These are phyloP conservation scores for Fusarium musae DNA, from an alignment of 2,329 filamentous ascomycete species.

Conservation along the genomic window DNA sequence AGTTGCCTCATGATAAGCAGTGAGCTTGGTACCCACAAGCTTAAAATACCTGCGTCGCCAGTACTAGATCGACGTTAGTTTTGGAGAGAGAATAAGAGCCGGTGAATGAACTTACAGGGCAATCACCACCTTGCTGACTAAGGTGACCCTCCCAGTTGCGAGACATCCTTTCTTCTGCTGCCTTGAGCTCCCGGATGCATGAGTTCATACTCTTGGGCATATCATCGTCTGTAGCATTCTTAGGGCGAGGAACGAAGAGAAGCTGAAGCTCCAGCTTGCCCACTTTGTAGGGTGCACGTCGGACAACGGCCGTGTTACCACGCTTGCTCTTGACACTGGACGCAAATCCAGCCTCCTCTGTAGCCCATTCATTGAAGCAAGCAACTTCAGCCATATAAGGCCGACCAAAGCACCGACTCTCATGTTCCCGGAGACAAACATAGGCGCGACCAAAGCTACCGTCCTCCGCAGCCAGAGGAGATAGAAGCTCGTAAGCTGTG, in stretches of 20 bases:
- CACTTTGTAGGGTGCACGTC: conserved; percentile 94
- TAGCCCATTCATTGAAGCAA: conserved; percentile 99
- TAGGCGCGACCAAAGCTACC: conserved; percentile 96
- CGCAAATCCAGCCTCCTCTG: conserved; percentile 80
- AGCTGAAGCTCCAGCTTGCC: conserved; percentile 95
- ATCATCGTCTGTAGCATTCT: conserved; percentile 86
- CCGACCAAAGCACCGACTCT: conserved; percentile 86
- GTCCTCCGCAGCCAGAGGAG: conserved; percentile 87
- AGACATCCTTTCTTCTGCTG: conserved; percentile 82
- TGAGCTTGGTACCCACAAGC: conserved; percentile 88
- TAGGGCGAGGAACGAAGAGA: conserved; percentile 92
- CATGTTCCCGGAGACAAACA: conserved; percentile 92
- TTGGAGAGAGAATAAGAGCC: neutral
- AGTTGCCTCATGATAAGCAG: conserved; percentile 95
- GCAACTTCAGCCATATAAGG: conserved; percentile 89
- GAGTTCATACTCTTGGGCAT: conserved; percentile 99
- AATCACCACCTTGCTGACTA: conserved; percentile 97
- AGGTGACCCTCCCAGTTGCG: conserved; percentile 88
- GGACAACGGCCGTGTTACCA: conserved; percentile 73
- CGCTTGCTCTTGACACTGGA: conserved; percentile 97
- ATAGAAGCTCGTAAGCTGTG: conserved; percentile 86
- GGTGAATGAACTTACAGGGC: conserved; percentile 75
- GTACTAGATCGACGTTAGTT: conserved; percentile 71
- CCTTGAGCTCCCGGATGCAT: conserved; percentile 91
- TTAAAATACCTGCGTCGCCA: conserved; percentile 99